Evolutionary conservation across 768 basidiomycete species (phyloP), one percentile per base, ranked within the genome.

Genomic region (Russula abietina): DNA sequence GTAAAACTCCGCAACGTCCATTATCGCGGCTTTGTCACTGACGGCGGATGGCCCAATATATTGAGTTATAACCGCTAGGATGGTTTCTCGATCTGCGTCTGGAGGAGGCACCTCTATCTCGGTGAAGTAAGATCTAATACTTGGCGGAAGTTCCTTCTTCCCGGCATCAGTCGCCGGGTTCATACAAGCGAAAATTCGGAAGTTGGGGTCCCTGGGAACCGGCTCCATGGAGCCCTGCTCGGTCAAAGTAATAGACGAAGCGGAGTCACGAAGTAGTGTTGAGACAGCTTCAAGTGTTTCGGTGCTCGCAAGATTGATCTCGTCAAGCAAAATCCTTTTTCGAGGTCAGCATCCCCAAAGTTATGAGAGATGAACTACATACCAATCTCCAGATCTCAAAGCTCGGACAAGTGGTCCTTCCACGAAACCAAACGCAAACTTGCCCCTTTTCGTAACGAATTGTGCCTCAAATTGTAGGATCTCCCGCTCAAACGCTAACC

Each of bases 141-240:
- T 88, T 5, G 91, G 87, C 19, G 93, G 92, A 0, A 99, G 85
- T 70, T 98, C 96, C 70, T 94, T 97, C 78, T 98, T 99, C 38
- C 97, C 97, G 16, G 98, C 90, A 69, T 99, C 97, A 4, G 95
- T 99, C 0, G 97, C 97, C 5, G 97, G 97, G 71, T 99, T 99
- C 97, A 99, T 99, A 73, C 97, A 99, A 4, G 94, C 94, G 70
- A 98, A 98, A 5, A 98, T 80, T 22, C 96, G 89, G 77, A 99
- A 99, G 69, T 96, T 88, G 19, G 93, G 86, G 72, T 99, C 97
- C 0, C 97, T 88, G 54, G 88, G 87, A 32, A 98, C 81, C 1
- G 91, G 89, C 68, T 94, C 91, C 58, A 98, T 75, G 11, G 92
- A 88, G 0, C 95, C 96, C 71, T 94, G 86, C 71, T 98, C 97